A percentile compares a stretch with the other conserved stretches of the same genome.
Conservation (phyloP, 2,329 filamentous ascomycete species). For the Claviceps quebecensis region DNA sequence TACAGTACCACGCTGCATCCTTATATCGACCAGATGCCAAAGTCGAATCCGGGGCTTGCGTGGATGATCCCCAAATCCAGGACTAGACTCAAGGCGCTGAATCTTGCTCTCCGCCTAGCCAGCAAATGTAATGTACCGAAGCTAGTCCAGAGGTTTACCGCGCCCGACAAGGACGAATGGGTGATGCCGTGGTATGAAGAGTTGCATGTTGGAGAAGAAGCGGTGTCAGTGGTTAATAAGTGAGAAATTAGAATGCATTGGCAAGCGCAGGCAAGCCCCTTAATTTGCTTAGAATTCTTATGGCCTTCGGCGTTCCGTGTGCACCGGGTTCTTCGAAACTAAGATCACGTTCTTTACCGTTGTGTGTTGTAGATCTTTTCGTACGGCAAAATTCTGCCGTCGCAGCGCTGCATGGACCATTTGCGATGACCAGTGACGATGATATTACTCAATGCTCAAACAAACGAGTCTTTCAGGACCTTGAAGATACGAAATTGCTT, state of each 20-base stretch:
- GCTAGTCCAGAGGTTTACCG: not conserved
- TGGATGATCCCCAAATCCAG: not conserved
- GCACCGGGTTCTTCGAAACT: too few species aligned
- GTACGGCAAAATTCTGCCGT: too few species aligned
- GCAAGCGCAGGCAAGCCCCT: too few species aligned
- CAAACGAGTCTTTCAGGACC: too few species aligned
- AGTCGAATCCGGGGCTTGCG: not conserved
- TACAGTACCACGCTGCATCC: constrained; percentile 29
- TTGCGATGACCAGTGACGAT: too few species aligned
- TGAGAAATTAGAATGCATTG: not conserved
- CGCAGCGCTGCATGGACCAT: too few species aligned
- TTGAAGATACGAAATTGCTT: too few species aligned
- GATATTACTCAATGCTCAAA: too few species aligned
- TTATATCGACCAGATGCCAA: constrained; percentile 14
- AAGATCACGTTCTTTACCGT: too few species aligned
- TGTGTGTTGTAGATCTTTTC: too few species aligned
- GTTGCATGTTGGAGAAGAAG: not conserved
- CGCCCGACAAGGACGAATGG: not conserved
- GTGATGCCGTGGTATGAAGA: constrained; percentile 2
- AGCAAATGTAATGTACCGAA: not conserved
- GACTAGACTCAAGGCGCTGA: not conserved
- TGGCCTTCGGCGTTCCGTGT: too few species aligned
- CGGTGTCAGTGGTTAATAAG: not conserved
- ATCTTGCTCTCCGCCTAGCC: not conserved
- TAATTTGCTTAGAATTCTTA: too few species aligned